A percentile compares a stretch with the other conserved stretches of the same genome.
Conservation (phyloP, 2,329 filamentous ascomycete genomes). For the Mollisiaceae sp. region DNA sequence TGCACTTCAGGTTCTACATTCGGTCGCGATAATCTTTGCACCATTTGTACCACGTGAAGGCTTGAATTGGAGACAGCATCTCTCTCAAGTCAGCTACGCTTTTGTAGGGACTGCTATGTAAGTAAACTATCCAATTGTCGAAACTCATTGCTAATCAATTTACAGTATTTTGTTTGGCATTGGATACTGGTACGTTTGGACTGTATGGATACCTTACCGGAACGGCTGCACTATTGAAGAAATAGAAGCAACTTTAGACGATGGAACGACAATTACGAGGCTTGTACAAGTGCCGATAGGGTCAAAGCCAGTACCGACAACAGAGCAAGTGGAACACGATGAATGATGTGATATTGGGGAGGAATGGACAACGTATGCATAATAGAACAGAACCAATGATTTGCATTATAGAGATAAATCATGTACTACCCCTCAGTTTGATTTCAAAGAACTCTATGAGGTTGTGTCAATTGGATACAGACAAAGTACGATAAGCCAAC, state of each 20-base stretch:
- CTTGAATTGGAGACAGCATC: slow-evolving; percentile 47
- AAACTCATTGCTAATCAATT: neutral
- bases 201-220: neutral
- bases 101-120: slow-evolving; percentile 57
- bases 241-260: slow-evolving; percentile 6
- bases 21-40: slow-evolving; percentile 40
- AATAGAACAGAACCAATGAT: slow-evolving; percentile 8
- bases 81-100: slow-evolving; percentile 59
- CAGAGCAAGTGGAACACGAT: neutral
- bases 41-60: slow-evolving; percentile 43
- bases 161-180: slow-evolving; percentile 1
- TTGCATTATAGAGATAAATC: slow-evolving; percentile 3
- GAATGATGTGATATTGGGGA: slow-evolving; percentile 11
- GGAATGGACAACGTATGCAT: neutral
- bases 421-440: slow-evolving; percentile 9
- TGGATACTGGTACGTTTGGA: neutral
- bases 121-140: slow-evolving; percentile 40
- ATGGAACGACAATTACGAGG: neutral
- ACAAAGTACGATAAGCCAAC: slow-evolving; percentile 6
- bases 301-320: slow-evolving; percentile 10
- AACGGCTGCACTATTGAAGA: neutral
- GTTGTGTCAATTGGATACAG: slow-evolving; percentile 1
- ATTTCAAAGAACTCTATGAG: slow-evolving; percentile 13
- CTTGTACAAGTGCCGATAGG: slow-evolving; percentile 8
- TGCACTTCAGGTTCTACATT: slow-evolving; percentile 37